Evolutionary conservation across 2,329 filamentous ascomycete species (phyloP).

Genomic region (Hypocreales sp.): DNA sequence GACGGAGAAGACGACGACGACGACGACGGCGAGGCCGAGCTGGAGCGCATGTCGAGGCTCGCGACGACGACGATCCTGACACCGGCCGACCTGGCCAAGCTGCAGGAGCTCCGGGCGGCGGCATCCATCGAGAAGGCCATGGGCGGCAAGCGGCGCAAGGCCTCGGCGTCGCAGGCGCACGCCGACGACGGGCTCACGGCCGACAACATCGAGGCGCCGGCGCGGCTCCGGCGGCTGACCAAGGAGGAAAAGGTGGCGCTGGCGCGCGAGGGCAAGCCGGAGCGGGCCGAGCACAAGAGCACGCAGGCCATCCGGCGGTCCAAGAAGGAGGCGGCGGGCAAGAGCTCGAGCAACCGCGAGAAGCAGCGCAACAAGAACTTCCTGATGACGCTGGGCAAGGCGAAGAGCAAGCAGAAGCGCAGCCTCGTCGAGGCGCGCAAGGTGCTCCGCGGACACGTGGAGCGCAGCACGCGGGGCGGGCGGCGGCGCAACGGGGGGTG

Average conservation of each 20-base stretch:
- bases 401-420: conserved; percentile 87
- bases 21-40: conserved; percentile 26
- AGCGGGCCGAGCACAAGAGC: conserved; percentile 66
- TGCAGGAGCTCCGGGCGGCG: conserved; percentile 69
- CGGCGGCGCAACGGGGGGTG: conserved; percentile 52
- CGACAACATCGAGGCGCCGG: conserved; percentile 78
- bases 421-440: conserved; percentile 77
- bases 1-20: conserved; percentile 22
- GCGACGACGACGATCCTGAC: conserved; percentile 92
- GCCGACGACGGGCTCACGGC: conserved; percentile 81
- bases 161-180: conserved; percentile 24
- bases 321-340: conserved; percentile 77
- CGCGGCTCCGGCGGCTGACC: conserved; percentile 65
- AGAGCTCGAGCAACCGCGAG: conserved; percentile 94
- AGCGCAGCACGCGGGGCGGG: conserved; percentile 72
- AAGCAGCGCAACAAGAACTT: conserved; percentile 98
- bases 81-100: conserved; percentile 87
- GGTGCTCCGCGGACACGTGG: conserved; percentile 66
- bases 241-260: conserved; percentile 80
- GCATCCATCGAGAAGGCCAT: conserved; percentile 53
- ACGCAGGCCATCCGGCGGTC: conserved; percentile 72
- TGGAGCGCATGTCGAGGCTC: conserved; percentile 48
- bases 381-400: conserved; percentile 94
- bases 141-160: conserved; percentile 25
- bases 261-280: conserved; percentile 68